Conservation (phyloP, 257 asterid species). For the Ocimum tenuiflorum region DNA sequence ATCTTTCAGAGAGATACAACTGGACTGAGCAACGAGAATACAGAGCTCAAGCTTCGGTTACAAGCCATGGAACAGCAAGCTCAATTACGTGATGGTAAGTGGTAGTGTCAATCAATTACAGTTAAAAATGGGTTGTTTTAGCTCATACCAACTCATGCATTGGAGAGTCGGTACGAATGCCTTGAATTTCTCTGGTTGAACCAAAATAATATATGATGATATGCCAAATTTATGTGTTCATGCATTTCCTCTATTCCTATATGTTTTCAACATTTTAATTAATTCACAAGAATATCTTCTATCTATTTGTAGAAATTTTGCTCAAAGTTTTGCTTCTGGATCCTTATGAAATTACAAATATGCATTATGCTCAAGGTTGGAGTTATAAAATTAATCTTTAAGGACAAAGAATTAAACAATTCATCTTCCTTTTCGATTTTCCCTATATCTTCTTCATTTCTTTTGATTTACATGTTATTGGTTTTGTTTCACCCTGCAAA, state of each 20-base stretch:
- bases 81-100: conserved; percentile 80
- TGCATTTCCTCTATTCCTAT: background rate
- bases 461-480: too few species aligned
- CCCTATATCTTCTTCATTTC: background rate
- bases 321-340: background rate
- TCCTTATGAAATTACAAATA: background rate
- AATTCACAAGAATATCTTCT: background rate
- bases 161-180: background rate
- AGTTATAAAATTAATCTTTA: background rate
- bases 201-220: background rate
- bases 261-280: background rate
- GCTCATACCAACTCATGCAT: background rate
- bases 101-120: background rate
- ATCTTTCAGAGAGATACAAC: conserved; percentile 75
- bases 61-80: conserved; percentile 99
- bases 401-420: too few species aligned
- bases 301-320: background rate
- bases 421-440: background rate
- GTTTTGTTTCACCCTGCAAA: background rate
- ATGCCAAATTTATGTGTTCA: background rate
- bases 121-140: background rate
- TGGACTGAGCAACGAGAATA: conserved; percentile 74
- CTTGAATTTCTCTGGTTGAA: background rate
- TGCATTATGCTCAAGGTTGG: too few species aligned
- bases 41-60: conserved; percentile 83